Evolutionary conservation across 345 rosid species (phyloP), one percentile per base, ranked within the genome.

Genomic region (Camelina sativa): DNA sequence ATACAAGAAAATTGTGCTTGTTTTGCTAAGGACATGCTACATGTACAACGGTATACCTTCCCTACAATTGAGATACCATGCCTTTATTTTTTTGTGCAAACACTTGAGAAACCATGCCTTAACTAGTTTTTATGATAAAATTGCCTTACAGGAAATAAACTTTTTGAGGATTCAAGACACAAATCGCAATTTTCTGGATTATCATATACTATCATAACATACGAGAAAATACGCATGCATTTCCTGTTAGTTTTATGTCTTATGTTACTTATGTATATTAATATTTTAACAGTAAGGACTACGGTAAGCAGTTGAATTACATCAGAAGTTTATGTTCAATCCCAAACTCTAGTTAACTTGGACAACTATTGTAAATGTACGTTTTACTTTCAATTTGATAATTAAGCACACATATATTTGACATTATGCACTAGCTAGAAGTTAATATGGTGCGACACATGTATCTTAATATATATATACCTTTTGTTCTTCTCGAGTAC

Each of bases 401-500:
- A 28, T 28, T 28, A 46, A 58, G 13, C 46, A 48, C 22, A 17
- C 23, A 19, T 4, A 20, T 2, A 25, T 48, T 47, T 62, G 38
- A 71, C 11, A 28, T 58, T 35, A 6, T 52, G 32, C 22, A 71
- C 30, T 47, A 17, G 40, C 30, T 47, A 17, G 40, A 35, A 38
- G 8, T 57, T 8, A 15, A 8, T 41, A 53, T 35, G 17, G 25
- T 69, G 30, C 8, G 46, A 20, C 67, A 23, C 22, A 35, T 47
- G 48, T 53, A n/a, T 50, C 7, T 25, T 43, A 2, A 40, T 48
- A 50, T 70, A 30, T 37, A n/a, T 85, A 23, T 25, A 88, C 99
- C 87, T 90, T 71, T 87, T 85, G 82, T 91, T 95, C 83, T 75
- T 87, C 71, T 88, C 92, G 70, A 95, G 76, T 66, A 95, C 82